Evolutionary conservation across 768 basidiomycete species (phyloP), one percentile per base, ranked within the genome.

Genomic region (Favolaschia claudopus): DNA sequence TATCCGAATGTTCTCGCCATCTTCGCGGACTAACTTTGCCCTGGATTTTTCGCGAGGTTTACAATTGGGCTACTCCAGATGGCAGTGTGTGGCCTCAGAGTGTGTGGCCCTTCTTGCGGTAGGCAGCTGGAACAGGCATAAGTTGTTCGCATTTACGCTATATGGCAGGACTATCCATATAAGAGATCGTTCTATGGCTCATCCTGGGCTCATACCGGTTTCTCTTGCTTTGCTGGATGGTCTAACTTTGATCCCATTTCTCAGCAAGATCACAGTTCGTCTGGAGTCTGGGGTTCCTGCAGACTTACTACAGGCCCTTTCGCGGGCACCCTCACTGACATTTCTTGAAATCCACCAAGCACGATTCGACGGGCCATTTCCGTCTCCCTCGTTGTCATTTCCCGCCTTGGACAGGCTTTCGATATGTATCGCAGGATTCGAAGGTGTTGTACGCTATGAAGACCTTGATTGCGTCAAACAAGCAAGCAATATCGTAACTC

Each of bases 11-110:
- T 29, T 58, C 34, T 29, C 49, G 49, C 14, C 29, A 51, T 52
- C 14, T 58, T 28, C 48, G 57, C 20, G 48, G 0, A 6, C 36
- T 44, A 28, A 39, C 34, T 7, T 38, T 42, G 14, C 55, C 55
- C 10, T 56, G 55, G 55, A 42, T 56, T 33, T 56, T 48, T 32
- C 55, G 55, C 24, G 55, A 56, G n/a, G 55, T 48, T 4, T 56
- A 56, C 17, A 56, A 56, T 31, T 56, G 55, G 46, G 25, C 15
- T 29, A 31, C 40, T 2, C 14, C 29, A 14, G 52, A 33, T 22
- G 42, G 22, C 2, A 17, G 6, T 9, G n/a, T 36, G 22, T 54
- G 52, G 52, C 52, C 52, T 6, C 20, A 12, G 5, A 44, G 1
- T 8, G 32, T 54, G 9, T 54, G 19, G 31, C 33, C 40, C 1